phyloP scores from a whole-genome alignment of 139 green algal species.

The Tetradesmus obliquus region DNA sequence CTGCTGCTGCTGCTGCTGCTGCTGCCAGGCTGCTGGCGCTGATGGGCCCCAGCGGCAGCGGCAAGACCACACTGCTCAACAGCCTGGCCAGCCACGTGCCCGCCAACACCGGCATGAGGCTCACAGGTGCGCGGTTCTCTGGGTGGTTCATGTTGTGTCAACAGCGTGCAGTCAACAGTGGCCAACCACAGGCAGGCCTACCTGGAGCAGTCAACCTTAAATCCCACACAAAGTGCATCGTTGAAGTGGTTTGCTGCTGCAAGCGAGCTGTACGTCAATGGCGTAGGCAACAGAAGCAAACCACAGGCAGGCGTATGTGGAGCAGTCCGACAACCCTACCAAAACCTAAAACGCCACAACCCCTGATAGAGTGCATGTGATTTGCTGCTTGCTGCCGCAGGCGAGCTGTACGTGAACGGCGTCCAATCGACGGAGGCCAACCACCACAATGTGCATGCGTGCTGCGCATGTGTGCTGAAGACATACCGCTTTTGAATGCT shows the following conservation, averaged over 20 bases:
- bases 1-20: too few relatives aligned
- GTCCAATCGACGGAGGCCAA: not conserved
- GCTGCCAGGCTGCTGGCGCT: slow-evolving; percentile 46
- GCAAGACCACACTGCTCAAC: not conserved
- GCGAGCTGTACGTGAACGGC: slow-evolving; percentile 2
- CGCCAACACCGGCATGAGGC: slow-evolving; percentile 18
- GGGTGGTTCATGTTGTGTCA: not conserved
- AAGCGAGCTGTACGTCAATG: slow-evolving; percentile 35
- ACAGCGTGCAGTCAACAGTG: not conserved
- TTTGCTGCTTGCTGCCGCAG: too few relatives aligned
- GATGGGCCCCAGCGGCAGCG: slow-evolving; percentile 48
- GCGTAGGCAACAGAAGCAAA: slow-evolving; percentile 36
- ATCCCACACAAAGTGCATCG: not conserved
- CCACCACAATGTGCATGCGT: slow-evolving; percentile 10
- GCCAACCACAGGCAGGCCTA: slow-evolving; percentile 69
- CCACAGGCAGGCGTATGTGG: slow-evolving; percentile 81
- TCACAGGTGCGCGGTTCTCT: slow-evolving; percentile 3
- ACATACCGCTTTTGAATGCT: not conserved
- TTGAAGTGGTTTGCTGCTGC: not conserved
- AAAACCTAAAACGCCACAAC: too few relatives aligned
- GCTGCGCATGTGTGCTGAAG: not conserved
- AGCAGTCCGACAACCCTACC: slow-evolving; percentile 84
- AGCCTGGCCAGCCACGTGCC: slow-evolving; percentile 76
- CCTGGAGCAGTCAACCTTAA: slow-evolving; percentile 78
- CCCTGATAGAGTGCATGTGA: slow-evolving; percentile 9